phyloP scores from a whole-genome alignment of 306 rosid species.

The Coriaria nepalensis region DNA sequence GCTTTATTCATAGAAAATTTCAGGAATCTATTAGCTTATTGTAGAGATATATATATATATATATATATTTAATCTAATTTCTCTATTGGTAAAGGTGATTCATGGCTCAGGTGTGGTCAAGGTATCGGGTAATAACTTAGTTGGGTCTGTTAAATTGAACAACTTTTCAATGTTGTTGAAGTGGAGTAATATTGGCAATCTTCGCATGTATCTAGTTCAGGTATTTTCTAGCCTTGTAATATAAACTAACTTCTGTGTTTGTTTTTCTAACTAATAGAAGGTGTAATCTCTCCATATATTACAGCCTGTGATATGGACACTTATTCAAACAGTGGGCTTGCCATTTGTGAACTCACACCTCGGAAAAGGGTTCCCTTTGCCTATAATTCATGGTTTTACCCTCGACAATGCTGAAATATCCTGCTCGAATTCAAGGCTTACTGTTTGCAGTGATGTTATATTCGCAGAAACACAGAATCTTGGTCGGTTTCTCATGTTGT shows the following conservation, averaged over 20 bases:
- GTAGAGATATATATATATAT: background rate
- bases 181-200: constrained; percentile 80
- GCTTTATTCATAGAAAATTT: constrained; percentile 9
- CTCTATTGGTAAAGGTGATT: constrained; percentile 29
- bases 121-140: constrained; percentile 58
- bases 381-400: constrained; percentile 57
- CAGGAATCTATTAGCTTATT: background rate
- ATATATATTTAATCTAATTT: background rate
- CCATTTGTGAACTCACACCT: constrained; percentile 60
- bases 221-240: constrained; percentile 14
- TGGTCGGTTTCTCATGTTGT: too few relatives aligned
- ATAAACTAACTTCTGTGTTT: background rate
- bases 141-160: constrained; percentile 40
- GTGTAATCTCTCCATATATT: constrained; percentile 7
- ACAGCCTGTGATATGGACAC: constrained; percentile 71
- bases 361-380: constrained; percentile 64
- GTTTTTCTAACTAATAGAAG: constrained; percentile 3
- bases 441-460: constrained; percentile 49
- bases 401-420: constrained; percentile 48
- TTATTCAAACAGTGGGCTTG: constrained; percentile 58
- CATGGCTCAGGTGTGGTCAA: constrained; percentile 45
- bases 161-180: constrained; percentile 64
- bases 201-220: constrained; percentile 67
- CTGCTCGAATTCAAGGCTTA: constrained; percentile 43
- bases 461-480: constrained; percentile 21